Evolutionary conservation across 1,284 basidiomycete genomes (phyloP).

Genomic region (Sporisorium reilianum): DNA sequence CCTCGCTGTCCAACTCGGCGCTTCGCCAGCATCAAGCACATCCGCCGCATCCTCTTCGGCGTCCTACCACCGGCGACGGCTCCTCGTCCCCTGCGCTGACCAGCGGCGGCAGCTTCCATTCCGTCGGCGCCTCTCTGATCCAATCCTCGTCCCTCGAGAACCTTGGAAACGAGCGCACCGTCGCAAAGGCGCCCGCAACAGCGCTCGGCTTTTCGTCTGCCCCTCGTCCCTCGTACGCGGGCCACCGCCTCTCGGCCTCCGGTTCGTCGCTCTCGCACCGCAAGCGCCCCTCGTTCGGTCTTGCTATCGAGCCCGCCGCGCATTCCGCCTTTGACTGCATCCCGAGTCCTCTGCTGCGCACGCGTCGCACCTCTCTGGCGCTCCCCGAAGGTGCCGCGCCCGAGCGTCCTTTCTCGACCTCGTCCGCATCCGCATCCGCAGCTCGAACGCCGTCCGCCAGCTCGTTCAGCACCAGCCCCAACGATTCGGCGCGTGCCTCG

Average conservation of each 20-base stretch:
- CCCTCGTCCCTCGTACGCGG: slow-evolving; percentile 13
- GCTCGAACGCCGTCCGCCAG: slow-evolving; percentile 10
- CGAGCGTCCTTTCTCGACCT: slow-evolving; percentile 23
- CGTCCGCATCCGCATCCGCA: slow-evolving; percentile 30
- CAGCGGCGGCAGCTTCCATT: slow-evolving; percentile 9
- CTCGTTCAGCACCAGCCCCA: slow-evolving; percentile 24
- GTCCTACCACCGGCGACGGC: slow-evolving; percentile 16
- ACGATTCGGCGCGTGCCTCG: slow-evolving; percentile 25
- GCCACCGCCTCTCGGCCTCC: slow-evolving; percentile 27
- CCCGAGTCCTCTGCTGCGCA: slow-evolving; percentile 42
- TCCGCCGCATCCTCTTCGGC: slow-evolving; percentile 7
- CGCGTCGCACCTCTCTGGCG: slow-evolving; percentile 27
- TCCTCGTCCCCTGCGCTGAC: slow-evolving; percentile 4
- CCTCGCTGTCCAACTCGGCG: slow-evolving; percentile 9
- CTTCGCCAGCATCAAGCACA: slow-evolving; percentile 15
- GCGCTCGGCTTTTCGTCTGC: slow-evolving; percentile 7
- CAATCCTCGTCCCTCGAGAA: slow-evolving; percentile 18
- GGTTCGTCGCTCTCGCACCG: slow-evolving; percentile 34
- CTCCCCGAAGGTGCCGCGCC: slow-evolving; percentile 10
- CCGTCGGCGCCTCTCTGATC: slow-evolving; percentile 5
- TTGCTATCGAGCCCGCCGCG: slow-evolving; percentile 46
- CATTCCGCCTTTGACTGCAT: slow-evolving; percentile 52
- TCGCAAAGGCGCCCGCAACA: neutral
- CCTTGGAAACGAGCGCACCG: neutral
- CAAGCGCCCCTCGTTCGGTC: slow-evolving; percentile 49